Base-by-base conservation (phyloP, 306 rosid species). In the Macrotyloma uniflorum region DNA sequence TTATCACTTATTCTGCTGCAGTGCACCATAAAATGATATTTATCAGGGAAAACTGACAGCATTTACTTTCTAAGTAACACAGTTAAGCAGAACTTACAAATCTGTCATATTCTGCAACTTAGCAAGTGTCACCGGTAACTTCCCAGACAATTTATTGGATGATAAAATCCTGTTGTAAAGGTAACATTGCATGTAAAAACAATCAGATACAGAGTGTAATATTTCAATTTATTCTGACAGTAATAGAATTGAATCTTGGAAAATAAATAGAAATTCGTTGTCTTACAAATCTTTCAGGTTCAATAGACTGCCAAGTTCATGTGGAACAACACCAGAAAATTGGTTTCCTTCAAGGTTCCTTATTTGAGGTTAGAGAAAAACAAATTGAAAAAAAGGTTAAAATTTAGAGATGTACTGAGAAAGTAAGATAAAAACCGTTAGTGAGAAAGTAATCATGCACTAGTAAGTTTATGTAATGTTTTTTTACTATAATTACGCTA, bases 1-100 rank as follows among this genome's bases (percentile, higher is more conserved):
- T 91, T 93, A 65, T 90, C 98, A 47, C 84, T 93, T 74, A 93
- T 83, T 87, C 98, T 84, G 53, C 98, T 93, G 98, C 85, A 88
- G 59, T 64, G 71, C 82, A 75, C 67, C 82, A 79, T 19, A 62
- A 77, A 58, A 33, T 35, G 38, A 78, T 6, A 63, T 68, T 80
- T 49, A 32, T 68, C 63, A 46, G 67, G 62, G 66, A 49, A 36
- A 54, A 57, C 32, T 35, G 51, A 36, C 40, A 0, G 47, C 20
- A 36, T 14, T 19, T 51, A 50, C 33, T 79, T 59, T 57, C 50
- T 43, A 22, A 59, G 69, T 43, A 63, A 68, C 75, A 70, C 55
- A 26, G 69, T 38, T 33, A 45, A 54, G 20, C 46, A 72, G 62
- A 73, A 43, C 93, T 80, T 80, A 92, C 98, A 92, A 83, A 80